Conservation (phyloP, 2,329 filamentous ascomycete species). For the Thielaviopsis euricoi region DNA sequence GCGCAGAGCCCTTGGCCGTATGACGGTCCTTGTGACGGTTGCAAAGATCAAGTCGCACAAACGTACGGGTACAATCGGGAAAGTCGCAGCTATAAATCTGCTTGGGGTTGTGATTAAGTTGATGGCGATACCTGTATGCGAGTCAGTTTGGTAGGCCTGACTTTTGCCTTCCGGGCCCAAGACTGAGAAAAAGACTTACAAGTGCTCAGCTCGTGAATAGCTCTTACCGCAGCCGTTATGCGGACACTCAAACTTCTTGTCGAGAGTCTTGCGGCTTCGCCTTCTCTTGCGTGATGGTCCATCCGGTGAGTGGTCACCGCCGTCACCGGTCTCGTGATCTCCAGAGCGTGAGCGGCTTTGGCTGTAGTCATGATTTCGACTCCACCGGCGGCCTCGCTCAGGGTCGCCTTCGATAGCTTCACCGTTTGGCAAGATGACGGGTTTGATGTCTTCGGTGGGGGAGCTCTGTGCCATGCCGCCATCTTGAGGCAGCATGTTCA, state of each 20-base stretch:
- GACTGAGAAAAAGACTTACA: slow-evolving; percentile 58
- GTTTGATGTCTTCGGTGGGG: slow-evolving; percentile 16
- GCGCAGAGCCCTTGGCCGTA: slow-evolving; percentile 59
- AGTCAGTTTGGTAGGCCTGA: neutral
- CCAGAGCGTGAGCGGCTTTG: slow-evolving; percentile 27
- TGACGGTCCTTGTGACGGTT: slow-evolving; percentile 71
- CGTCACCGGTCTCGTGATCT: slow-evolving; percentile 23
- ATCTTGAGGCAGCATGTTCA: neutral
- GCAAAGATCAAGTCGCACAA: slow-evolving; percentile 85
- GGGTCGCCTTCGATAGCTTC: slow-evolving; percentile 20
- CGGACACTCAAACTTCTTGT: slow-evolving; percentile 72
- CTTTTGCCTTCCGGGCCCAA: neutral
- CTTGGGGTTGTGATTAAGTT: slow-evolving; percentile 90
- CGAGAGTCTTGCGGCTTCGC: slow-evolving; percentile 59
- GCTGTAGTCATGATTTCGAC: slow-evolving; percentile 23
- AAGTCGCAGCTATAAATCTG: slow-evolving; percentile 91
- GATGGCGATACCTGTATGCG: slow-evolving; percentile 57
- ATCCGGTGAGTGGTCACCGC: slow-evolving; percentile 29
- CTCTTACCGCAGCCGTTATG: slow-evolving; percentile 83
- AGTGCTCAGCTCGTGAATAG: slow-evolving; percentile 89
- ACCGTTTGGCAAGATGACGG: slow-evolving; percentile 11
- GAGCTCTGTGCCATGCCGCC: neutral
- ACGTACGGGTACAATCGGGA: slow-evolving; percentile 74
- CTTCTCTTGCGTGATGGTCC: slow-evolving; percentile 43
- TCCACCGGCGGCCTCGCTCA: slow-evolving; percentile 25